Conservation (phyloP, 192 early-diverging fungal genomes). For the Backusella macrospora region DNA sequence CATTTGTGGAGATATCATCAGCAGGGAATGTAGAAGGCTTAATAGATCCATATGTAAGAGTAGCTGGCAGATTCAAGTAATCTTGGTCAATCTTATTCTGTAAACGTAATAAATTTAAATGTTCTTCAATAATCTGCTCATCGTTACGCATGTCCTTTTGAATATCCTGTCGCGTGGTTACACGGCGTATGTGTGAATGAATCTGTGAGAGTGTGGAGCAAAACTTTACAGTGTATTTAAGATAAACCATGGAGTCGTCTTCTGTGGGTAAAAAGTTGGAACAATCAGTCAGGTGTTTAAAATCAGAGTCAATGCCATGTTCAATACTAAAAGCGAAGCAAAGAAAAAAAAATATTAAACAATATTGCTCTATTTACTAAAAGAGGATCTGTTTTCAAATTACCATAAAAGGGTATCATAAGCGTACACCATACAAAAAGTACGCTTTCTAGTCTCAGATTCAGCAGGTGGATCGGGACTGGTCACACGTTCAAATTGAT, state of each 20-base stretch:
- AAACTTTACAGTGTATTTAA: not conserved
- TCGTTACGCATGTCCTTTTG: conserved; percentile 7
- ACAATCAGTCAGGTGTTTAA: not conserved
- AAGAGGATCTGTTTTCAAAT: not conserved
- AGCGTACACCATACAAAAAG: conserved; percentile 24
- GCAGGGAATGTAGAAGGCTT: conserved; percentile 9
- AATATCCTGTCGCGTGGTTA: conserved; percentile 6
- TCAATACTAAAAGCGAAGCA: conserved; percentile 16
- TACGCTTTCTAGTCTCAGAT: conserved; percentile 22
- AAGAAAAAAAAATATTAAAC: not conserved
- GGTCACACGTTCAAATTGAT: conserved; percentile 9
- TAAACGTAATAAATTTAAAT: conserved; percentile 10
- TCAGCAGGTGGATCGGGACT: not conserved
- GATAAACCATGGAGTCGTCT: not conserved
- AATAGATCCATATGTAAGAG: not conserved
- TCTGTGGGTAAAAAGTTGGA: conserved; percentile 1
- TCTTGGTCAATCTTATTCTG: conserved; percentile 5
- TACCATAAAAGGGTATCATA: conserved; percentile 26
- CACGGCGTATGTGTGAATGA: conserved; percentile 14
- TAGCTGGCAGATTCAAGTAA: not conserved
- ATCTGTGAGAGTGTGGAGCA: conserved; percentile 9
- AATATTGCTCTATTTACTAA: not conserved
- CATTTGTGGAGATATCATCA: not conserved
- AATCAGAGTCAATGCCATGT: conserved; percentile 5
- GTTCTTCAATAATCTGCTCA: conserved; percentile 1